These are phyloP conservation scores for Maudiozyma pseudohumilis DNA, from an alignment of 805 yeast species.

Conservation along the genomic window DNA sequence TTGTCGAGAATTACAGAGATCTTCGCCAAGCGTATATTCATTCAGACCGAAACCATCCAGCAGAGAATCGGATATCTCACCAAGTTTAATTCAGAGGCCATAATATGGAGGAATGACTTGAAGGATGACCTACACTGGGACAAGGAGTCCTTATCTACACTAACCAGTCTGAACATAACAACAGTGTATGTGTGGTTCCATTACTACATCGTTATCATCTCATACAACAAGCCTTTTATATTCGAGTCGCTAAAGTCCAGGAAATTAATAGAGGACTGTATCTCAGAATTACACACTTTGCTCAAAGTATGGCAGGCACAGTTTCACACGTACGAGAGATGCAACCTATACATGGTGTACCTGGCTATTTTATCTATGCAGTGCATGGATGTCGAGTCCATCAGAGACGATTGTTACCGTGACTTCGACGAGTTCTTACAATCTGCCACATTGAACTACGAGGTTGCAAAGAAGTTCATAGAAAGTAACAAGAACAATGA, in stretches of 20 bases:
- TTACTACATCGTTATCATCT: slow-evolving; percentile 44
- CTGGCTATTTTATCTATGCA: slow-evolving; percentile 21
- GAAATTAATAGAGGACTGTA: slow-evolving; percentile 16
- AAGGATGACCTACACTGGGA: slow-evolving; percentile 40
- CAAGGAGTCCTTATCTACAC: slow-evolving; percentile 26
- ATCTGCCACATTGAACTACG: slow-evolving; percentile 19
- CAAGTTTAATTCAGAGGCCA: slow-evolving; percentile 38
- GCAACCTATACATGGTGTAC: slow-evolving; percentile 23
- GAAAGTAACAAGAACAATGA: slow-evolving; percentile 9
- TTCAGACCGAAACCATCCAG: slow-evolving; percentile 21
- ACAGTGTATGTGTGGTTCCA: slow-evolving; percentile 39
- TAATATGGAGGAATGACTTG: slow-evolving; percentile 37
- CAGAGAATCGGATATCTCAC: slow-evolving; percentile 29
- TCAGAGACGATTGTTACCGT: slow-evolving; percentile 9
- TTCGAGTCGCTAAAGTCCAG: slow-evolving; percentile 15
- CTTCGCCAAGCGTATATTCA: slow-evolving; percentile 21
- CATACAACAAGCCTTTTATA: slow-evolving; percentile 48
- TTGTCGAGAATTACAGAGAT: slow-evolving; percentile 28
- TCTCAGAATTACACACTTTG: slow-evolving; percentile 17
- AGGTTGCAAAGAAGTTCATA: slow-evolving; percentile 21
- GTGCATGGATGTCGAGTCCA: slow-evolving; percentile 19
- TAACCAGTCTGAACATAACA: slow-evolving; percentile 39
- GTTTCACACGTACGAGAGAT: slow-evolving; percentile 15
- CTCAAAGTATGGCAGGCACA: slow-evolving; percentile 15
- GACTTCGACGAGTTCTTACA: slow-evolving; percentile 16